Evolutionary conservation across 768 basidiomycete genomes (phyloP), one percentile per base, ranked within the genome.

Genomic region (Rhodosporidiobolus sp.): DNA sequence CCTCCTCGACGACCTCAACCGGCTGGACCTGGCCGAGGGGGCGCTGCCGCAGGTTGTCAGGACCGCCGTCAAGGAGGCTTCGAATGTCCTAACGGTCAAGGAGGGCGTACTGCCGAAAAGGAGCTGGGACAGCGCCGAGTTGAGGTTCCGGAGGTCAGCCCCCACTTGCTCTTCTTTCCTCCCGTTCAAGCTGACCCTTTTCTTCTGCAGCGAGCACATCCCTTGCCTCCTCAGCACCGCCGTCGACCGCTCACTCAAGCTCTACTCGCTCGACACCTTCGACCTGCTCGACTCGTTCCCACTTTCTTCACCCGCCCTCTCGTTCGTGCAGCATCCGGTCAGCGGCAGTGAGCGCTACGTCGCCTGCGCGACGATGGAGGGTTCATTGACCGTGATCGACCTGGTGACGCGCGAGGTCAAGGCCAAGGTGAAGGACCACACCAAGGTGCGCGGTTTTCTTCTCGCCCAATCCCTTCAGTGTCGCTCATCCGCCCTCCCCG

Each of bases 161-260:
- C 14, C 8, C 30, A 17, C n/a, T 34, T 20, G 22, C 26, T 4
- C 59, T 11, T 55, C 49, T 2, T 30, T 22, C 28, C n/a, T 11
- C n/a, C n/a, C n/a, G n/a, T n/a, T n/a, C n/a, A n/a, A n/a, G n/a
- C n/a, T n/a, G n/a, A n/a, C n/a, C n/a, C 30, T 19, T 12, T n/a
- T 16, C 50, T 10, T 45, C 3, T n/a, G 5, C 43, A 73, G 72
- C 45, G 46, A 59, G 45, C 30, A 56, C 26, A 54, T 58, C 12
- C 73, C 69, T 2, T 77, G 73, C 35, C 58, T 80, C 54, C 66
- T 79, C 17, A 78, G 78, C 7, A 76, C 78, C 24, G 70, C 78
- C 9, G 75, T 79, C n/a, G 79, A 79, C 70, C 73, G 74, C 38
- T 75, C 77, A 0, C 67, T 80, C 70, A 77, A 76, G 62, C 38